phyloP scores from a whole-genome alignment of 495 filamentous ascomycete genomes.

The Thozetella sp. region DNA sequence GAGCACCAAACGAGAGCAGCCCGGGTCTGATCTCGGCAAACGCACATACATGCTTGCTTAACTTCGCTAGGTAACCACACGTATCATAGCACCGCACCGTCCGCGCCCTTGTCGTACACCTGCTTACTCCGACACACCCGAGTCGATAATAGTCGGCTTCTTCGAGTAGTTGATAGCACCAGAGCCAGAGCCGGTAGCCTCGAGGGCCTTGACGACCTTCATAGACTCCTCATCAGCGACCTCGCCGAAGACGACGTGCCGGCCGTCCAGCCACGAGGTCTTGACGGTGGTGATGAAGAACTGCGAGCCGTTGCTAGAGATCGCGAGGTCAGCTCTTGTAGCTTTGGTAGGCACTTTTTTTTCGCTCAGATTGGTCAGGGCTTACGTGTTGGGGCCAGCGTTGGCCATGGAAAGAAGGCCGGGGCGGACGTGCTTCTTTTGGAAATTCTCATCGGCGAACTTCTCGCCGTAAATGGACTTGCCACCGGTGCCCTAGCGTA shows the following conservation, averaged over 20 bases:
- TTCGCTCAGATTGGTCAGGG: no score
- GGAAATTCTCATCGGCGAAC: slow-evolving; percentile 83
- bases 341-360: no score
- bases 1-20: neutral
- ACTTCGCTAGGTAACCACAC: neutral
- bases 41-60: neutral
- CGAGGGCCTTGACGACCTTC: slow-evolving; percentile 69
- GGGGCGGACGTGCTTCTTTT: slow-evolving; percentile 60
- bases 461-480: slow-evolving; percentile 89
- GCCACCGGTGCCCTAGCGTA: slow-evolving; percentile 72
- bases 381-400: slow-evolving; percentile 78
- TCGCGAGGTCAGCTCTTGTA: no score
- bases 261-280: slow-evolving; percentile 75
- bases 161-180: slow-evolving; percentile 63
- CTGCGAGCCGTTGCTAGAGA: slow-evolving; percentile 69
- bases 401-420: slow-evolving; percentile 84
- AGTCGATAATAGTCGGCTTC: slow-evolving; percentile 68
- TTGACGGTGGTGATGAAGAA: slow-evolving; percentile 78
- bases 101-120: neutral
- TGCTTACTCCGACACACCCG: slow-evolving; percentile 35
- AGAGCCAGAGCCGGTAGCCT: slow-evolving; percentile 65
- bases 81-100: neutral
- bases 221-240: slow-evolving; percentile 67
- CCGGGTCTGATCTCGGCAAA: neutral
- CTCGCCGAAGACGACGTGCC: slow-evolving; percentile 83